Base-by-base conservation (phyloP, 2,329 filamentous ascomycete species). In the Aspergillus pseudoviridinutans region DNA sequence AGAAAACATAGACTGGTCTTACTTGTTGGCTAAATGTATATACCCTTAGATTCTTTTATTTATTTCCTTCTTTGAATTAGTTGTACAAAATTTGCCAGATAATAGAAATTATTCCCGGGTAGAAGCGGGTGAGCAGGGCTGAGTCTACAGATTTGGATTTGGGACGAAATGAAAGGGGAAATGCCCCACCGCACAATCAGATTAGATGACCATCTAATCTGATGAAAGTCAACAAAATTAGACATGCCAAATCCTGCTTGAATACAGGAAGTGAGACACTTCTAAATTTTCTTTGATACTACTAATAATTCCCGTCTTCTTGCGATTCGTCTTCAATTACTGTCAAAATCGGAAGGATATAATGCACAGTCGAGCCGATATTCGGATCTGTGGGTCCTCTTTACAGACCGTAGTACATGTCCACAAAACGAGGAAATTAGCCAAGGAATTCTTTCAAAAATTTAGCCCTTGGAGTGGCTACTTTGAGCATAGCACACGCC, bases 161-260 rank as follows among this genome's bases (percentile, higher is more conserved):
- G 24, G 24, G 24, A 25, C 24, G 29, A 57, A 55, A 4, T 22
- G 47, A 2, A 51, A 47, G 53, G 53, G 29, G 51, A 56, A 51
- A 32, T 46, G 42, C 42, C 42, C 42, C 42, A 46, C 42, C 42
- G 20, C 42, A 46, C 55, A 61, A 71, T 69, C 64, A 66, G 69
- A 69, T 71, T 69, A 68, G 63, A 68, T 66, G 52, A 54, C 49
- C 50, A 70, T 67, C 68, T 68, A 68, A 66, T 69, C 65, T 62
- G 64, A 69, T 66, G 54, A 29, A n/a, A 58, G 53, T 54, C 29
- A 58, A 49, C 5, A 55, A 41, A 28, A 54, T 25, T 10, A 24
- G 28, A 54, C 4, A 5, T 25, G 25, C 25, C 25, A 25, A 25
- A 56, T 56, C 35, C 32, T 41, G 27, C n/a, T 10, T 10, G 14